Base-by-base conservation (phyloP, 2,329 filamentous ascomycete species). In the Trichoderma oligosporum region DNA sequence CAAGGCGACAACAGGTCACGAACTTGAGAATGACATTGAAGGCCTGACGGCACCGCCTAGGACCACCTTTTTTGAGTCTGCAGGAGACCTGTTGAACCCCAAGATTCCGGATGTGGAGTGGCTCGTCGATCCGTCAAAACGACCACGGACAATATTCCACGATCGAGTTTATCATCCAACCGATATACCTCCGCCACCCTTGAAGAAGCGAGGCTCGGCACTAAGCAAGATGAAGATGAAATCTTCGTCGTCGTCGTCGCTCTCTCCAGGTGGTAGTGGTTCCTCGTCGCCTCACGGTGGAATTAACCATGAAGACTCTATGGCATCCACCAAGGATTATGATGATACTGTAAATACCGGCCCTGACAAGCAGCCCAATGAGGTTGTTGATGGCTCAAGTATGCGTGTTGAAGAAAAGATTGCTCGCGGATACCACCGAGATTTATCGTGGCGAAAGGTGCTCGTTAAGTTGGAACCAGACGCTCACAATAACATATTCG, bases 321-420 rank as follows among this genome's bases (percentile, higher is more conserved):
- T 66, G 36, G 64, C 70, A 31, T 82, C 74, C 35, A 63, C 72
- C 9, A 74, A 71, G 44, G 80, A 83, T 62, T 82, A 82, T 58
- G 80, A 84, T 51, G 80, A 83, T 61, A 75, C 73, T 7, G 64
- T 65, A 14, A 68, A 80, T 57, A 79, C 76, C 2, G 76, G 75
- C 55, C 76, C 77, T 0, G 73, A 77, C 47, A 78, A 75, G 63
- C 61, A 69, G 1, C 60, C 65, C 2, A 62, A 67, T 7, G 71
- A 75, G 46, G 61, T 71, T 0, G 69, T 84, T 2, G 85, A 88
- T 64, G 79, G 74, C 14, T 83, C 85, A 8, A 83, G 76, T 61
- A 92, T 97, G 84, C 90, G 89, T 61, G 91, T 97, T 0, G 94
- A 99, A 71, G 94, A 99, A 71, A 97, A 97, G 74, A 99, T 99